Evolutionary conservation across 306 rosid species (phyloP).

Genomic region (Cicer chorassanicum): DNA sequence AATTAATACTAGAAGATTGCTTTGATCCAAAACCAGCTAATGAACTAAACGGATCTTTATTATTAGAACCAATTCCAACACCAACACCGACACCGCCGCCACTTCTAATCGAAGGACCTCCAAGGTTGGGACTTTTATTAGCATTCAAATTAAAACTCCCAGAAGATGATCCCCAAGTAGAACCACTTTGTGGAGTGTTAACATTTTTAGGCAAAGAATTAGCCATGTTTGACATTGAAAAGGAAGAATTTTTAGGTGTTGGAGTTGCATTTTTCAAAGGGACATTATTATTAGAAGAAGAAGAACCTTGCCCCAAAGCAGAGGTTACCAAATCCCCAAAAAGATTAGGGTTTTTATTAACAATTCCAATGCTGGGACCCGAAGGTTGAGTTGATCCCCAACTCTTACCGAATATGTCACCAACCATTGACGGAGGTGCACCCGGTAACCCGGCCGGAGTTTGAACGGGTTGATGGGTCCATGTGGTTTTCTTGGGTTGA

Average conservation of each 20-base stretch:
- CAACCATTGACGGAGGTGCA: slow-evolving; percentile 81
- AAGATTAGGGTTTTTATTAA: slow-evolving; percentile 79
- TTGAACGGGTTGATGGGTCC: slow-evolving; percentile 87
- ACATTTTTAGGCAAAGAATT: slow-evolving; percentile 72
- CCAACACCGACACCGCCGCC: slow-evolving; percentile 39
- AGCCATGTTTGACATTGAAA: slow-evolving; percentile 73
- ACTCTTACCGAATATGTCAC: slow-evolving; percentile 87
- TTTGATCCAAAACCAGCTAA: slow-evolving; percentile 78
- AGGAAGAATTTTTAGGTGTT: slow-evolving; percentile 50
- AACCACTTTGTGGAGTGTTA: slow-evolving; percentile 43
- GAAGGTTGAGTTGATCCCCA: slow-evolving; percentile 71
- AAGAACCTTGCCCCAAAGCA: slow-evolving; percentile 64
- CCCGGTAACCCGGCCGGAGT: slow-evolving; percentile 51
- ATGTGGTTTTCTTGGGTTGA: slow-evolving; percentile 74
- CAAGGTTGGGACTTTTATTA: slow-evolving; percentile 55
- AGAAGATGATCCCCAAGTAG: slow-evolving; percentile 63
- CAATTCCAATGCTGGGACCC: slow-evolving; percentile 54
- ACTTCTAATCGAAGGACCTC: slow-evolving; percentile 63
- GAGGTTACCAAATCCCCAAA: slow-evolving; percentile 90
- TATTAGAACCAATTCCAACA: slow-evolving; percentile 56
- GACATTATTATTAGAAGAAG: slow-evolving; percentile 44
- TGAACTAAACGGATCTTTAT: slow-evolving; percentile 84
- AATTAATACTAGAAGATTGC: slow-evolving; percentile 59
- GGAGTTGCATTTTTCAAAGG: slow-evolving; percentile 65
- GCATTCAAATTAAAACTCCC: slow-evolving; percentile 44